phyloP scores from a whole-genome alignment of 2,329 filamentous ascomycete species.

The Colletotrichum horii region DNA sequence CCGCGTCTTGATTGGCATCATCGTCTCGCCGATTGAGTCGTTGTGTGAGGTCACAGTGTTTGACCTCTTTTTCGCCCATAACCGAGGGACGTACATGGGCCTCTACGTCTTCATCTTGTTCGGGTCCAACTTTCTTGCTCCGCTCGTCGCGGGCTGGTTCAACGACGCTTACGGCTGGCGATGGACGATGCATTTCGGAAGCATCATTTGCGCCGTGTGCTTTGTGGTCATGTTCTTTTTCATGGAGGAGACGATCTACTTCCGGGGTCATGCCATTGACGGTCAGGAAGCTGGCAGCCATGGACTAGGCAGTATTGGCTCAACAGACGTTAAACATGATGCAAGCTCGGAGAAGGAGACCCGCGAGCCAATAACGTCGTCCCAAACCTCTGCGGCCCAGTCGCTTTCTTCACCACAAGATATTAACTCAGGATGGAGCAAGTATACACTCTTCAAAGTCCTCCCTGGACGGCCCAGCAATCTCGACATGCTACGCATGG shows the following conservation, averaged over 20 bases:
- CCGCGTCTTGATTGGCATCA: not conserved
- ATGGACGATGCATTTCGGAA: not conserved
- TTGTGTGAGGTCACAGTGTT: not conserved
- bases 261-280: not conserved
- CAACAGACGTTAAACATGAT: not conserved
- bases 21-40: not conserved
- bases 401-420: not conserved
- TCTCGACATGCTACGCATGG: not conserved
- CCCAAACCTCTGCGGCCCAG: not conserved
- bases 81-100: not conserved
- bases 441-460: not conserved
- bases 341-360: not conserved
- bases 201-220: not conserved
- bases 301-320: fast-evolving
- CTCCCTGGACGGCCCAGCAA: not conserved
- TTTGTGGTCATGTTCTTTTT: not conserved
- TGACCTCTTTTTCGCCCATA: not conserved
- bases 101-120: not conserved
- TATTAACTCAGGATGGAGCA: not conserved
- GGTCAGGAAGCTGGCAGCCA: not conserved
- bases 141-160: not conserved
- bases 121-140: not conserved
- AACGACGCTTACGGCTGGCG: not conserved
- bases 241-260: not conserved
- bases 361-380: not conserved